Base-by-base conservation (phyloP, 2,329 filamentous ascomycete genomes). In the Colletotrichum australisinense region DNA sequence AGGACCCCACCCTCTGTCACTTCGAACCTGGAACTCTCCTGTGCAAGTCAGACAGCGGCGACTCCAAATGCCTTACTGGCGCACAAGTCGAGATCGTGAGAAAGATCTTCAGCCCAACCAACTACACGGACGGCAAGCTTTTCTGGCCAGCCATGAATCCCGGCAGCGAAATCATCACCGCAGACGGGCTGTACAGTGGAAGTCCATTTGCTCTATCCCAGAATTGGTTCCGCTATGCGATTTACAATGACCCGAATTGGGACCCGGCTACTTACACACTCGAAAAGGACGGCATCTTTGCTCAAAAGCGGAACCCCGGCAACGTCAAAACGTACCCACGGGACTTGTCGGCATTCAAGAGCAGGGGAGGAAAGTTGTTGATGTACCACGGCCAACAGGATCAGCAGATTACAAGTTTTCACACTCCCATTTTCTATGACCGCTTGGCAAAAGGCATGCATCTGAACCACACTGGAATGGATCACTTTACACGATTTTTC, bases 401-500 rank as follows among this genome's bases (percentile, higher is more conserved):
- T 74, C 81, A 80, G 8, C 78, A 85, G 7, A 83, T 88, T 67
- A 81, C 84, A 2, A 80, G 80, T 55, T 87, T 83, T 32, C 86
- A 84, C 77, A 85, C 82, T 16, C 82, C 84, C n/a, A 76, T 84
- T 8, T 88, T 88, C 80, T 88, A 88, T 78, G 80, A 87, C 49
- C 82, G 86, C 63, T 84, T 88, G 8, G 78, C 81, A 4, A 30
- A 78, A 30, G 86, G 84, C 0, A 87, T 88, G 86, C 74, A 73
- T 14, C 86, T 86, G 77, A 38, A 74, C 19, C 16, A 72, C 19
- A 30, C 35, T 0, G 76, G 79, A 16, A 62, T 86, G 24, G 87
- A 85, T 2, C 83, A 86, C 11, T 88, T 88, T 78, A 91, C 88
- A 78, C 79, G 82, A 0, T 86, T 86, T 76, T 90, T 90, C 76